Evolutionary conservation across 805 yeast species (phyloP).

Genomic region (Wickerhamiella sorbophila): DNA sequence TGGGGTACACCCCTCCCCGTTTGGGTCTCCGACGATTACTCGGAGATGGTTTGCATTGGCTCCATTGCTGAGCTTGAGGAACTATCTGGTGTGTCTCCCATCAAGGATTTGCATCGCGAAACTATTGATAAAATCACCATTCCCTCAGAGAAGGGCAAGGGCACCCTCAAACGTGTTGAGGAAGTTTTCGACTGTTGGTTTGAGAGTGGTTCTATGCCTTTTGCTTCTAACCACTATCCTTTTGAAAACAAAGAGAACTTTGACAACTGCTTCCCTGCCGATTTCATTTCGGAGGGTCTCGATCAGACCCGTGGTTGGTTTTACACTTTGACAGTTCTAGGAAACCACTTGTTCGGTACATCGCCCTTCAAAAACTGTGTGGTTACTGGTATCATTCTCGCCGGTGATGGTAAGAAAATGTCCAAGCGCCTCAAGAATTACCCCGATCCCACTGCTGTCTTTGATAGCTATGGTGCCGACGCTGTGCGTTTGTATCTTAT

Average conservation of each 20-base stretch:
- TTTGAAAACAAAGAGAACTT: slow-evolving; percentile 71
- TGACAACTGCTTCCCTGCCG: slow-evolving; percentile 76
- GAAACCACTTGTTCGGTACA: slow-evolving; percentile 81
- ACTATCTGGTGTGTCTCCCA: slow-evolving; percentile 66
- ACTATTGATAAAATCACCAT: slow-evolving; percentile 81
- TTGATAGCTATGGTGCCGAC: slow-evolving; percentile 91
- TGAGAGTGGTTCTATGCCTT: slow-evolving; percentile 99
- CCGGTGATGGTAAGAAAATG: slow-evolving; percentile 98
- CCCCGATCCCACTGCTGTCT: slow-evolving; percentile 80
- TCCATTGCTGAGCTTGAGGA: slow-evolving; percentile 75
- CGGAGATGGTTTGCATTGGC: slow-evolving; percentile 88
- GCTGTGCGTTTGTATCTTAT: slow-evolving; percentile 90
- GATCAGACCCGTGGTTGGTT: slow-evolving; percentile 99
- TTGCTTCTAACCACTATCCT: slow-evolving; percentile 93
- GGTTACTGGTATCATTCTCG: slow-evolving; percentile 91
- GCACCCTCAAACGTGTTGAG: slow-evolving; percentile 74
- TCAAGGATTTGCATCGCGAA: slow-evolving; percentile 90
- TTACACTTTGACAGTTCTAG: slow-evolving; percentile 88
- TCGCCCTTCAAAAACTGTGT: slow-evolving; percentile 94
- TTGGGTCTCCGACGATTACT: slow-evolving; percentile 90
- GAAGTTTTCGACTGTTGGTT: slow-evolving; percentile 99
- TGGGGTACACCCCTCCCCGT: slow-evolving; percentile 99
- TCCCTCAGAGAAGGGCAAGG: slow-evolving; percentile 84
- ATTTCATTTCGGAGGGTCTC: slow-evolving; percentile 95
- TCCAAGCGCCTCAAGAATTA: slow-evolving; percentile 95